Evolutionary conservation across 2,329 filamentous ascomycete species (phyloP).

Genomic region (Amesomyces nigricolor): DNA sequence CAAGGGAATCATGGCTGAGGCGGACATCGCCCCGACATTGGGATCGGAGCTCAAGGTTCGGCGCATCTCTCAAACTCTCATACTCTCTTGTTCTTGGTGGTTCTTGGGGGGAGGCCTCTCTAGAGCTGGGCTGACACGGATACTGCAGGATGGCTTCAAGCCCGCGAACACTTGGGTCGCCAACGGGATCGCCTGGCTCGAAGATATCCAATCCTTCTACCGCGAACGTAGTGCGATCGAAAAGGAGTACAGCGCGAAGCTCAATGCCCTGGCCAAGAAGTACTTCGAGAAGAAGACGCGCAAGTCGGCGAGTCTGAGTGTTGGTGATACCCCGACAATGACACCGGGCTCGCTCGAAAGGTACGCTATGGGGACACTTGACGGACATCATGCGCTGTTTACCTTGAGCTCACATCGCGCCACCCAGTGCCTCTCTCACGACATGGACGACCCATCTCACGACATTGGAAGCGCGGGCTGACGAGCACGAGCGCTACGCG

Average conservation of each 20-base stretch:
- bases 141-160: slow-evolving; percentile 83
- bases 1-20: slow-evolving; percentile 62
- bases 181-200: slow-evolving; percentile 87
- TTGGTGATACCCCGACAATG: slow-evolving; percentile 86
- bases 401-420: slow-evolving; percentile 8
- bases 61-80: slow-evolving; percentile 4
- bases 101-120: slow-evolving; percentile 20
- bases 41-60: slow-evolving; percentile 88
- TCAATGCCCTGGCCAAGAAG: slow-evolving; percentile 83
- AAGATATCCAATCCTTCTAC: slow-evolving; percentile 96
- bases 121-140: slow-evolving; percentile 14
- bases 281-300: slow-evolving; percentile 93
- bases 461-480: slow-evolving; percentile 79
- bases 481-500: slow-evolving; percentile 82
- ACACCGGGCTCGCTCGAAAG: slow-evolving; percentile 93
- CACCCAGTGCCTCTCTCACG: slow-evolving; percentile 75
- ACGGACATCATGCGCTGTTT: slow-evolving; percentile 1
- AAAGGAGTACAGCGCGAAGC: slow-evolving; percentile 90
- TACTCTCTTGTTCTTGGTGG: background rate
- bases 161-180: slow-evolving; percentile 87
- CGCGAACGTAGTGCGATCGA: slow-evolving; percentile 90
- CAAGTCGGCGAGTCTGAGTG: slow-evolving; percentile 80
- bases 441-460: slow-evolving; percentile 94
- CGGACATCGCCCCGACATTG: slow-evolving; percentile 79
- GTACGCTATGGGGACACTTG: slow-evolving; percentile 35